phyloP scores from a whole-genome alignment of 495 filamentous ascomycete species.

The Venustampulla echinocandica region DNA sequence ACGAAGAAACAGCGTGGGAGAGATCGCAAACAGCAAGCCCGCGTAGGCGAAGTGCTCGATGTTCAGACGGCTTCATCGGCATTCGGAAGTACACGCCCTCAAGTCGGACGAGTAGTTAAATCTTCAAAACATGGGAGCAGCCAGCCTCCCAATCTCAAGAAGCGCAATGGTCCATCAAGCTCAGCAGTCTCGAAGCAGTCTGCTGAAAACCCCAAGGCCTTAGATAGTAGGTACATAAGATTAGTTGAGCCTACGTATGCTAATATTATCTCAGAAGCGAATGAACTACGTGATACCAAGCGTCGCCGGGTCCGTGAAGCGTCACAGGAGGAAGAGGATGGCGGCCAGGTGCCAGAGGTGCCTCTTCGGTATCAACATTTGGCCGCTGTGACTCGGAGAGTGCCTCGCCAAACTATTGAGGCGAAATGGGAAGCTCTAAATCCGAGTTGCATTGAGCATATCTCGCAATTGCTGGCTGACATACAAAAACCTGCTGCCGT shows the following conservation, averaged over 20 bases:
- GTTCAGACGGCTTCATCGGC: background rate
- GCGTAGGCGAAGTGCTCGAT: too few relatives aligned
- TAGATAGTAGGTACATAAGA: background rate
- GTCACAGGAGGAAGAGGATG: too few relatives aligned
- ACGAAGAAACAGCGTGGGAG: too few relatives aligned
- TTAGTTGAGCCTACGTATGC: background rate
- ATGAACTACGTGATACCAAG: background rate
- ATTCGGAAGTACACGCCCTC: background rate
- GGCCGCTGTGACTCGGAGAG: slow-evolving; percentile 13
- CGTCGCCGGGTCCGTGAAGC: background rate
- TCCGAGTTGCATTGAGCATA: slow-evolving; percentile 40
- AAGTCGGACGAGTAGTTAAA: background rate
- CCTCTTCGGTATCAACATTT: slow-evolving; percentile 20
- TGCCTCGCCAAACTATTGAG: slow-evolving; percentile 48
- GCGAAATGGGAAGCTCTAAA: slow-evolving; percentile 51
- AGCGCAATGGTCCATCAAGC: background rate
- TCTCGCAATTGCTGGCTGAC: slow-evolving; percentile 43
- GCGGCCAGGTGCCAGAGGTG: too few relatives aligned
- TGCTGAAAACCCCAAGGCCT: background rate
- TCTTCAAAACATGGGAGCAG: too few relatives aligned
- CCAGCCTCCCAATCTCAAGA: background rate
- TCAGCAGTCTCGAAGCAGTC: too few relatives aligned
- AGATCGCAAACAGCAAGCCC: too few relatives aligned
- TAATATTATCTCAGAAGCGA: background rate
- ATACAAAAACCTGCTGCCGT: slow-evolving; percentile 48